Evolutionary conservation across 257 asterid species (phyloP).

Genomic region (Anisodus tanguticus): DNA sequence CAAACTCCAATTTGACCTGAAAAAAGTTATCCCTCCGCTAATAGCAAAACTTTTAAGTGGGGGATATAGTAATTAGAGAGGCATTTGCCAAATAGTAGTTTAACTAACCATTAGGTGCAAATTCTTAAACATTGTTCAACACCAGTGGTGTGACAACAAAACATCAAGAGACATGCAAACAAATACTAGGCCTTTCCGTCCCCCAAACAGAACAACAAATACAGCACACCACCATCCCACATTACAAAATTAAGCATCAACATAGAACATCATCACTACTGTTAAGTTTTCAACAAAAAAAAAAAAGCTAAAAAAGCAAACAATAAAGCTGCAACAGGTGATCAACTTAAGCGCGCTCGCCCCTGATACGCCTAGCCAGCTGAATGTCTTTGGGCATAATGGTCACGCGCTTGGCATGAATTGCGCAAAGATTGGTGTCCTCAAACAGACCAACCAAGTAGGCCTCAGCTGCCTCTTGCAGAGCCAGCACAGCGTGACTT

Average conservation of each 20-base stretch:
- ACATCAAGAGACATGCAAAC: neutral
- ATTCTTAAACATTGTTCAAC: slow-evolving; percentile 43
- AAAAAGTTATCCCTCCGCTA: neutral
- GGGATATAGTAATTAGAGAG: too few relatives aligned
- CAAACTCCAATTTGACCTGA: neutral
- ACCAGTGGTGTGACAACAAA: slow-evolving; percentile 47
- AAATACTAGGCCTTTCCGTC: neutral
- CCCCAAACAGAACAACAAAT: slow-evolving; percentile 36
- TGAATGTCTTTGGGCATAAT: slow-evolving; percentile 76
- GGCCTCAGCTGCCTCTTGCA: slow-evolving; percentile 83
- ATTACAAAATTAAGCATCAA: slow-evolving; percentile 31
- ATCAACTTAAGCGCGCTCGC: slow-evolving; percentile 67
- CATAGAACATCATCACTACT: slow-evolving; percentile 32
- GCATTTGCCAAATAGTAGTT: neutral
- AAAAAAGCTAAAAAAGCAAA: slow-evolving; percentile 29
- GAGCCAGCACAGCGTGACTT: slow-evolving; percentile 76
- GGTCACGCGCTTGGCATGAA: slow-evolving; percentile 75
- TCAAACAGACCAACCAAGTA: slow-evolving; percentile 76
- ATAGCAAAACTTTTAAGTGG: neutral
- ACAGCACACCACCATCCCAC: slow-evolving; percentile 39
- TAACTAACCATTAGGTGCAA: slow-evolving; percentile 20
- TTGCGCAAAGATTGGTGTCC: slow-evolving; percentile 77
- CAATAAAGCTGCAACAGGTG: slow-evolving; percentile 21
- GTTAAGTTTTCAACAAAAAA: slow-evolving; percentile 20
- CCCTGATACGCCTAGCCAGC: slow-evolving; percentile 77